A percentile compares a stretch with the other conserved stretches of the same genome.
Evolutionary conservation across 257 asterid genomes (phyloP).

Genomic region (Solanum virginianum): DNA sequence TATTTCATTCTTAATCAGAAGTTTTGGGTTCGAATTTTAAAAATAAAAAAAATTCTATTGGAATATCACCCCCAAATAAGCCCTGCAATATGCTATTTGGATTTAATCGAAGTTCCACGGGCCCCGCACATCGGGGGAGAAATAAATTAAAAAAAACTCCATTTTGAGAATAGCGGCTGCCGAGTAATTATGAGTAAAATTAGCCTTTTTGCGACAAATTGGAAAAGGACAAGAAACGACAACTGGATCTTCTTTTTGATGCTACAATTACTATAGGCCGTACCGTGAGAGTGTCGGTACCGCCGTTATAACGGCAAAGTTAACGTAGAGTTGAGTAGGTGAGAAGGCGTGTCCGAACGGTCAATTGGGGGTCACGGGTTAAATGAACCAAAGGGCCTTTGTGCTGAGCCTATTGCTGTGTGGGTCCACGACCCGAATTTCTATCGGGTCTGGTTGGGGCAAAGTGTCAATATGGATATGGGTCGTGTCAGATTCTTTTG

Average conservation of each 20-base stretch:
- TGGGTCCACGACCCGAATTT: background rate
- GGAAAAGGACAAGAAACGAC: background rate
- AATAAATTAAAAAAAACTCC: too few species aligned
- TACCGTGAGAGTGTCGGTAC: slow-evolving; percentile 4
- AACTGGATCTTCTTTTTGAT: background rate
- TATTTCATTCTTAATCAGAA: accelerated
- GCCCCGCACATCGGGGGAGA: accelerated
- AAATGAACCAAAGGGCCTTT: background rate
- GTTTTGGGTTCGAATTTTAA: too few species aligned
- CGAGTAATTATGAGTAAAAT: background rate
- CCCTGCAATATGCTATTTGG: accelerated
- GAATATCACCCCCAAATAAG: accelerated
- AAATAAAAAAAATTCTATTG: too few species aligned
- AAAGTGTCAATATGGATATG: background rate
- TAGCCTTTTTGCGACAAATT: background rate
- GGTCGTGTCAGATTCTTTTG: background rate
- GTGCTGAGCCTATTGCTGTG: background rate
- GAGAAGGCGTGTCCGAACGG: background rate
- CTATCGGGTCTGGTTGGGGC: background rate
- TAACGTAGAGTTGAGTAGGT: background rate
- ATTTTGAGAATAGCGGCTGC: too few species aligned
- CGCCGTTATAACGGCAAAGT: background rate
- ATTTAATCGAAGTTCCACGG: too few species aligned
- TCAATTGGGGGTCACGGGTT: background rate
- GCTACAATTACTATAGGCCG: background rate